Base-by-base conservation (phyloP, 2,329 filamentous ascomycete species). In the Scedosporium boydii region DNA sequence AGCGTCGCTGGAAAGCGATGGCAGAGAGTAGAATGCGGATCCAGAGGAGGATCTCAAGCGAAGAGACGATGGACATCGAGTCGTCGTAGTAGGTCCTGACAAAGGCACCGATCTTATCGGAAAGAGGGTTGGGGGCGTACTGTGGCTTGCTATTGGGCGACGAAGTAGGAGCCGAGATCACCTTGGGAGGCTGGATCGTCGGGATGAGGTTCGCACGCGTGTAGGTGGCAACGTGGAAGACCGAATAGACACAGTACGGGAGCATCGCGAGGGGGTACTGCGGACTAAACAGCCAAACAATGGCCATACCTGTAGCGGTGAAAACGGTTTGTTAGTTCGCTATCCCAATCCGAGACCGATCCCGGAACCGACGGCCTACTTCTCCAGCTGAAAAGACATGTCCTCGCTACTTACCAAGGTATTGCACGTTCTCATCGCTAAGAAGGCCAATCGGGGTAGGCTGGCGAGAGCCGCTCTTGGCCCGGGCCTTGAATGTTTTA, bases 161-260 rank as follows among this genome's bases (percentile, higher is more conserved):
- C 60, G 81, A 79, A 51, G 83, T 80, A 46, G 83, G 76, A 14
- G 84, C 73, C 42, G 83, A 76, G 42, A 79, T 70, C 66, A 79
- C 74, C 67, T 82, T 80, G 64, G 87, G 82, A 16, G 92, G 90
- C 70, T 89, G 82, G 70, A 99, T 73, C 66, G 90, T 91, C 65
- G 95, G 95, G 70, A 99, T 89, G 67, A 99, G 78, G 80, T 96
- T 96, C 74, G 90, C 89, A 75, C 95, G 92, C 67, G 90, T 90
- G 79, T 99, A 99, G 67, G 95, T 98, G 65, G 93, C 91, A 69
- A 98, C 92, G 79, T 99, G 95, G 87, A 99, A 99, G 76, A 98
- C 78, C 64, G 93, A 98, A 85, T 98, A 99, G 76, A 99, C 91
- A 69, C 87, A 88, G 80, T 96, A 99, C 29, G 95, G 95, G 62